Base-by-base conservation (phyloP, 2,329 filamentous ascomycete genomes). In the Hypoxylon sp. region DNA sequence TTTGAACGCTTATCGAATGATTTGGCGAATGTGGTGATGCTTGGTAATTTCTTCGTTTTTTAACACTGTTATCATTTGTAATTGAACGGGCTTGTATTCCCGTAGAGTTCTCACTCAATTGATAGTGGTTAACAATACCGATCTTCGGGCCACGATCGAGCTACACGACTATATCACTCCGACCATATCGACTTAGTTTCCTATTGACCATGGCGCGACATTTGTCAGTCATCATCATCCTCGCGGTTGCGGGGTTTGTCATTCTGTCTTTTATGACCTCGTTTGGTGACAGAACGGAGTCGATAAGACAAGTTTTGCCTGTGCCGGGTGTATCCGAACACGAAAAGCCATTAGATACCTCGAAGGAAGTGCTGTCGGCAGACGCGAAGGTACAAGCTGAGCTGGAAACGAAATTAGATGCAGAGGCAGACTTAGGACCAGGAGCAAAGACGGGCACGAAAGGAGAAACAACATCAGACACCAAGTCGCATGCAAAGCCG, bases 221-320 rank as follows among this genome's bases (percentile, higher is more conserved):
- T 61, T 67, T 85, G 51, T 74, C 81, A 20, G 65, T 81, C 59
- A 72, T 80, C 38, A 64, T 87, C 56, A 66, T 84, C 37, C 64
- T 86, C 59, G 76, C 78, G 59, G 74, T 84, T 60, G 73, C 79
- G 51, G 71, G 80, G 55, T 77, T 87, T 63, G 73, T 83, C 44
- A 77, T 81, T 63, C 60, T 89, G 49, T 79, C 81, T 29, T 80
- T 87, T 59, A 75, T 82, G 57, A 80, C 85, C 60, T 80, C 84
- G 45, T 76, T 80, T 57, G 69, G 69, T 27, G 55, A 57, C 17
- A 56, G 53, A 34, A 47, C 63, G 7, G 56, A 57, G 25, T 50
- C 49, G 30, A 50, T 59, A 34, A 55, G 60, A 17, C 63, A 59
- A 8, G 45, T 62, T 3, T 34, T 62, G 13, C 64, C 64, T 29